phyloP scores from a whole-genome alignment of 2,329 filamentous ascomycete species.

The Boeremia exigua region DNA sequence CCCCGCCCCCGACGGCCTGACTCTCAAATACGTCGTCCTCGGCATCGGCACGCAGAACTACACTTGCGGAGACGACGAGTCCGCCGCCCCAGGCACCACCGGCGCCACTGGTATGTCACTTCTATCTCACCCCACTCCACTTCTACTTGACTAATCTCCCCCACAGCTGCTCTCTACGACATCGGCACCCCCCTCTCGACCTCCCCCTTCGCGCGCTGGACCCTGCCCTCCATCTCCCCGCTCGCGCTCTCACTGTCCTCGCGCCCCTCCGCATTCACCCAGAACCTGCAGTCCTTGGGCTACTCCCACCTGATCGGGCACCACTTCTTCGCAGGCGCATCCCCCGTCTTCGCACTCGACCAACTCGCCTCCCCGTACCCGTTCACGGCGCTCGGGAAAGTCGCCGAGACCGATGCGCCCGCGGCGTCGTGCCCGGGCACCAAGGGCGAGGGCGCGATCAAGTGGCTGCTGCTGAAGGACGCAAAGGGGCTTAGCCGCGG shows the following conservation, averaged over 20 bases:
- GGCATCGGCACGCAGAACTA: constrained; percentile 62
- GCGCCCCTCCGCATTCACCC: constrained; percentile 27
- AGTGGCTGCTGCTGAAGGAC: constrained; percentile 56
- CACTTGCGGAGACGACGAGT: constrained; percentile 48
- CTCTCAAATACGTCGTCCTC: constrained; percentile 55
- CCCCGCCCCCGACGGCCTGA: constrained; percentile 32
- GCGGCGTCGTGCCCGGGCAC: constrained; percentile 45
- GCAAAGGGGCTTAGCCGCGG: constrained; percentile 45
- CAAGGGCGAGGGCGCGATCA: constrained; percentile 48
- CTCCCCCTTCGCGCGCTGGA: constrained; percentile 40
- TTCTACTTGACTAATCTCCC: background rate
- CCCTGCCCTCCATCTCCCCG: constrained; percentile 40
- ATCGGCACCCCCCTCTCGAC: constrained; percentile 41
- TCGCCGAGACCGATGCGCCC: constrained; percentile 61
- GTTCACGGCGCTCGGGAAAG: constrained; percentile 54
- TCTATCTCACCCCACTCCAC: too few species aligned
- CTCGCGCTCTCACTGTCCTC: constrained; percentile 41
- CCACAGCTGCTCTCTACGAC: constrained; percentile 43
- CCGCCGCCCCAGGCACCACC: constrained; percentile 38
- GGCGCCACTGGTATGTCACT: constrained; percentile 40
- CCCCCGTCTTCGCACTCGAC: constrained; percentile 66
- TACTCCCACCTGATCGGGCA: constrained; percentile 60
- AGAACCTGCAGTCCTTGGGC: constrained; percentile 37
- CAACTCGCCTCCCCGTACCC: constrained; percentile 49
- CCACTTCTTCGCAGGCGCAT: constrained; percentile 67